Evolutionary conservation across 2,329 filamentous ascomycete genomes (phyloP), one percentile per base, ranked within the genome.

Genomic region (Alternaria tenuissima): DNA sequence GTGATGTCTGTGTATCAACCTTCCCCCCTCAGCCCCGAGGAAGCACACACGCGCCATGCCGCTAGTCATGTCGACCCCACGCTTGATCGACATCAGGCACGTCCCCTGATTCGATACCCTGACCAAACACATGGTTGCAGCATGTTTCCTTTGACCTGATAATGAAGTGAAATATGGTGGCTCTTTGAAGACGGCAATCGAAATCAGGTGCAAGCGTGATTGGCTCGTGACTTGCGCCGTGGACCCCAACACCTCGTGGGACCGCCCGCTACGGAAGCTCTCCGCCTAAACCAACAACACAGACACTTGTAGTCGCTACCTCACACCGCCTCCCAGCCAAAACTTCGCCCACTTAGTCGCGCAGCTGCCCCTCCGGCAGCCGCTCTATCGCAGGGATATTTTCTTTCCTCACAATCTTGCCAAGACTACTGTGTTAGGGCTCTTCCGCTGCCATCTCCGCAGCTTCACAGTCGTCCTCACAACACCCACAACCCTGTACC

Each of bases 341-440:
- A 24, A 49, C 48, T 57, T 54, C 49, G 55, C 59, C 57, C 57
- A 52, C 64, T 62, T 56, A 57, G 55, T 59, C 62, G 63, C 56
- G 55, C 55, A 60, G 43, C 24, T 57, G 42, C 61, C 47, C 57
- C 46, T 57, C 44, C 52, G 55, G 55, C 55, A 39, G 52, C 48
- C 41, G 49, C 56, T 63, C 55, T 55, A 43, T 57, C 46, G 60
- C 56, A 62, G 58, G 47, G 43, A 60, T 44, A 54, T 53, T 42
- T 60, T 58, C 49, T 56, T 43, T 44, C 52, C 43, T 51, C 46
- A 39, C 43, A 36, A 49, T 61, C 63, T 58, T 67, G 67, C 67
- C 68, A 66, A 68, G 66, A 55, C 71, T 61, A 24, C 46, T 49
- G 46, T 49, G 46, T 49, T 49, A 56, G 62, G 32, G 51, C 53